These are phyloP conservation scores for Aspergillus sp. DNA, from an alignment of 2,329 filamentous ascomycete species.

Conservation along the genomic window DNA sequence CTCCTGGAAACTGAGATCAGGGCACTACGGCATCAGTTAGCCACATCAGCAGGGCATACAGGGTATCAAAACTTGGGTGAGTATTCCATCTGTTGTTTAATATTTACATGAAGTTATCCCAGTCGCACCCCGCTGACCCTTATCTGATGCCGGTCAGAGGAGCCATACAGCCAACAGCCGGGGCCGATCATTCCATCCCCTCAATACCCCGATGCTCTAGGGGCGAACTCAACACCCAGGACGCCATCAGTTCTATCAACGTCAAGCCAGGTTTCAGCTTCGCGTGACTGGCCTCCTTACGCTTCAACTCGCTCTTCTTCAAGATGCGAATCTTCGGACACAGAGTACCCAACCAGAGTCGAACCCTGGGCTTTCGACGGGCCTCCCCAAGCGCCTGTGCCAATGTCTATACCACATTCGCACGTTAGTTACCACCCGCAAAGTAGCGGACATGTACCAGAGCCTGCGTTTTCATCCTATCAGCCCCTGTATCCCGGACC, in stretches of 20 bases:
- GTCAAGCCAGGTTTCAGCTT: constrained; percentile 27
- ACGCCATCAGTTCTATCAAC: constrained; percentile 25
- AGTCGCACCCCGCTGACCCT: constrained; percentile 15
- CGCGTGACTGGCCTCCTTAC: constrained; percentile 30
- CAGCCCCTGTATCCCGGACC: constrained; percentile 19
- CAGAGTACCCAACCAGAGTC: constrained; percentile 26
- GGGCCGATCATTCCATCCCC: constrained; percentile 23
- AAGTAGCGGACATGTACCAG: constrained; percentile 15
- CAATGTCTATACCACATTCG: constrained; percentile 18
- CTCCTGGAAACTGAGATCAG: constrained; percentile 57
- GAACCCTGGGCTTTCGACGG: constrained; percentile 24
- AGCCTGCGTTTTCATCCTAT: constrained; percentile 21
- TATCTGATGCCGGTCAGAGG: constrained; percentile 13
- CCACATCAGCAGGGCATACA: constrained; percentile 24
- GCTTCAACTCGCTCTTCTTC: constrained; percentile 28
- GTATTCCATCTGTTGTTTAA: not conserved
- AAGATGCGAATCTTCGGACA: constrained; percentile 26
- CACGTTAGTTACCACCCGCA: constrained; percentile 23
- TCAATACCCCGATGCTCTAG: constrained; percentile 24
- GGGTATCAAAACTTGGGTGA: constrained; percentile 21
- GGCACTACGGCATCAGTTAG: constrained; percentile 52
- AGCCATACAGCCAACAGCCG: constrained; percentile 18
- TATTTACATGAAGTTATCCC: not conserved
- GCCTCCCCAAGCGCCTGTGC: constrained; percentile 16
- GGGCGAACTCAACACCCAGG: constrained; percentile 19